Conservation (phyloP, 768 basidiomycete species). For the Collybia sp. region DNA sequence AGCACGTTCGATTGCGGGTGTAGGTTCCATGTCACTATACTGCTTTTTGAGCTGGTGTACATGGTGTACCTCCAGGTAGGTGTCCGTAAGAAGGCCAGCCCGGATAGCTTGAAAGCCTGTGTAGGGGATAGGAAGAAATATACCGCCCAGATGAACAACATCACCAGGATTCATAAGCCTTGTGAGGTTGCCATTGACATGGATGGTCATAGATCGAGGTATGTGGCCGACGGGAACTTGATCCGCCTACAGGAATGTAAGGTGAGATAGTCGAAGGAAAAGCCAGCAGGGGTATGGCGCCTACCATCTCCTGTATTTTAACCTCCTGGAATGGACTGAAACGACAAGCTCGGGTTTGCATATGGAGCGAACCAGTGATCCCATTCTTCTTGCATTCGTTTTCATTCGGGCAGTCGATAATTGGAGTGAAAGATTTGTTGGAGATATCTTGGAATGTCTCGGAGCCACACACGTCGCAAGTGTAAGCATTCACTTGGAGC, state of each 20-base stretch:
- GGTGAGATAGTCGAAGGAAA: constrained; percentile 3
- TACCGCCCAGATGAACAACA: constrained; percentile 91
- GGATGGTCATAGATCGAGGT: constrained; percentile 97
- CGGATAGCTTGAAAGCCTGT: constrained; percentile 96
- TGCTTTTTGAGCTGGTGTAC: constrained; percentile 96
- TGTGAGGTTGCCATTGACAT: constrained; percentile 86
- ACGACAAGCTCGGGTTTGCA: constrained; percentile 97
- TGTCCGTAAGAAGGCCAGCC: constrained; percentile 94
- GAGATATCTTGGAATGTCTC: constrained; percentile 99
- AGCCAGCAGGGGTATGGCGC: constrained; percentile 9
- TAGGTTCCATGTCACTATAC: constrained; percentile 91
- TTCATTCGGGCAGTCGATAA: constrained; percentile 83
- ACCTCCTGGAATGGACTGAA: constrained; percentile 99
- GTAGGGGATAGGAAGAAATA: constrained; percentile 96
- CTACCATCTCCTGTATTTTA: constrained; percentile 97
- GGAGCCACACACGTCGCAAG: constrained; percentile 95
- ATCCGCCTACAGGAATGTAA: constrained; percentile 64
- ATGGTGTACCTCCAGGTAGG: constrained; percentile 89
- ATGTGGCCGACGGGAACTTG: constrained; percentile 99
- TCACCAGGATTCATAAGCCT: constrained; percentile 94
- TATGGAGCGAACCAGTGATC: constrained; percentile 86
- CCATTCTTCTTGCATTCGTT: constrained; percentile 83
- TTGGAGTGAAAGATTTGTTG: constrained; percentile 85
- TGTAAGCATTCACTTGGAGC: constrained; percentile 95
- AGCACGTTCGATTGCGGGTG: constrained; percentile 71